phyloP scores from a whole-genome alignment of 345 rosid species.

The Eucalyptus curtisii region DNA sequence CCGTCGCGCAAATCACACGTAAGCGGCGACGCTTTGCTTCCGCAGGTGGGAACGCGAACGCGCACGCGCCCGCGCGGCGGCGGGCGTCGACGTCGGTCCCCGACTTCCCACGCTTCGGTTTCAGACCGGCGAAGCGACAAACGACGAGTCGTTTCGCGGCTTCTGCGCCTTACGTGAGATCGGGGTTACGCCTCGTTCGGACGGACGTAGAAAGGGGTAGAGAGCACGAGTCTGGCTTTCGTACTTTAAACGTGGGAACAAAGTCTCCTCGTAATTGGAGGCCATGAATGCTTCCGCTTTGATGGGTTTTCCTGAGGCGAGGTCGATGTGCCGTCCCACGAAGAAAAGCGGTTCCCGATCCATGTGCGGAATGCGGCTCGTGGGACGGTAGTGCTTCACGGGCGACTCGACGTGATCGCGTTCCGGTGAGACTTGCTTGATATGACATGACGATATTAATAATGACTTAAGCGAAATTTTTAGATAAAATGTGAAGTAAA shows the following conservation, averaged over 20 bases:
- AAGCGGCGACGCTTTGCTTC: neutral
- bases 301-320: neutral
- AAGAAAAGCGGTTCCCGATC: neutral
- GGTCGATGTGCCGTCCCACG: neutral
- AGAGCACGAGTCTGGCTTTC: neutral
- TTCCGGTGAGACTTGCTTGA: rapidly evolving
- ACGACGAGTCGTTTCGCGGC: neutral
- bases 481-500: no score
- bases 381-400: no score
- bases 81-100: neutral
- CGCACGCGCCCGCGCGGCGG: neutral
- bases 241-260: neutral
- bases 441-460: rapidly evolving
- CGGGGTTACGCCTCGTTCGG: no score
- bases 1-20: neutral
- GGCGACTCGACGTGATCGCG: rapidly evolving
- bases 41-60: neutral
- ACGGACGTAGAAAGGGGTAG: neutral
- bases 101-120: neutral
- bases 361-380: no score
- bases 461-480: no score
- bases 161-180: neutral
- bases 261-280: neutral
- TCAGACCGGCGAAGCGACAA: neutral
- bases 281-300: neutral